These are phyloP conservation scores for Cryptococcus sp. DNA, from an alignment of 1,284 basidiomycete species.

Conservation along the genomic window DNA sequence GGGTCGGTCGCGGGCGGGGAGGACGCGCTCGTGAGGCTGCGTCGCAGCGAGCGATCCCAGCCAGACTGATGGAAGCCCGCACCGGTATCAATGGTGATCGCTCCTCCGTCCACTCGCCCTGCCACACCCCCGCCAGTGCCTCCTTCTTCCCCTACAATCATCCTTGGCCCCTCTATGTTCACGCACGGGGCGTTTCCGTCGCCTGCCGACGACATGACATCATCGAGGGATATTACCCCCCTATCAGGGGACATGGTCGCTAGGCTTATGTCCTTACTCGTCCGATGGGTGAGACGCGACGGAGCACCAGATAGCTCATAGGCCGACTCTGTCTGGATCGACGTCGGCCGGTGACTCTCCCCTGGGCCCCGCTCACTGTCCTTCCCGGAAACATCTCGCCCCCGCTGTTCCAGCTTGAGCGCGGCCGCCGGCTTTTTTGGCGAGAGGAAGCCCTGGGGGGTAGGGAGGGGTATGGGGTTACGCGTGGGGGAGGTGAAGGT, in stretches of 20 bases:
- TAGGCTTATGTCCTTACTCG: background rate
- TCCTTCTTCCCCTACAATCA: background rate
- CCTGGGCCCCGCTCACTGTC: background rate
- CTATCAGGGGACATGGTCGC: background rate
- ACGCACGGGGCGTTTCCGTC: background rate
- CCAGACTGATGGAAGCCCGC: background rate
- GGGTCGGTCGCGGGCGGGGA: constrained; percentile 16
- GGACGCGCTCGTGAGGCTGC: constrained; percentile 22
- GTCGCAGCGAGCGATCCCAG: constrained; percentile 15
- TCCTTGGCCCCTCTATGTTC: background rate
- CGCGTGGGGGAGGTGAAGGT: constrained; percentile 28
- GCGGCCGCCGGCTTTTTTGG: constrained; percentile 44
- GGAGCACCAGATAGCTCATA: background rate
- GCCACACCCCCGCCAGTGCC: background rate
- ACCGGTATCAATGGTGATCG: background rate
- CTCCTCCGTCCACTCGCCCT: background rate
- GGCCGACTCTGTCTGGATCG: background rate
- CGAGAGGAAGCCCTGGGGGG: constrained; percentile 36
- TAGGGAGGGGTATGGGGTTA: constrained; percentile 32
- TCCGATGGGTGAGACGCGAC: background rate
- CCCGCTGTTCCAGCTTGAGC: background rate
- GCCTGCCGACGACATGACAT: background rate
- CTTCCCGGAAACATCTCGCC: background rate
- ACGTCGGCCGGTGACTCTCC: background rate
- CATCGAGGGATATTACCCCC: background rate